Evolutionary conservation across 2,329 filamentous ascomycete genomes (phyloP).

Genomic region (Fusarium nygamai): DNA sequence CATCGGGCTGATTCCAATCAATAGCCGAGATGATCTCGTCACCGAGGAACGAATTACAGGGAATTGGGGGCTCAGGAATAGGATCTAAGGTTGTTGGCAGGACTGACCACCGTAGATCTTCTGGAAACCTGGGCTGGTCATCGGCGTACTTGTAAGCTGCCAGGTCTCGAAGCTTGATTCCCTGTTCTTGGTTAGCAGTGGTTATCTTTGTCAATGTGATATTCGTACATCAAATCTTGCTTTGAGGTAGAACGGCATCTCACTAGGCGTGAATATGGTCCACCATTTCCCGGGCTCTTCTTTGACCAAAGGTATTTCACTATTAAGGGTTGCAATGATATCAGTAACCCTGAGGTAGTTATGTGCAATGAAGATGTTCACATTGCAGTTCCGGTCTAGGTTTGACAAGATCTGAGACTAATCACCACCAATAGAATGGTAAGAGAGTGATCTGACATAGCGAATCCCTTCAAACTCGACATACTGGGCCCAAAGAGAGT

Average conservation of each 20-base stretch:
- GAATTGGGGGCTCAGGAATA: background rate
- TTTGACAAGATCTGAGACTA: background rate
- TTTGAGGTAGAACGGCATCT: accelerated
- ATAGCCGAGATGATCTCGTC: accelerated
- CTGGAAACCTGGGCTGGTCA: background rate
- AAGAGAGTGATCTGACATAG: background rate
- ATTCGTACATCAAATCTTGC: background rate
- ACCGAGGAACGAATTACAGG: accelerated
- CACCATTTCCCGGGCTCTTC: accelerated
- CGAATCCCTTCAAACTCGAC: accelerated
- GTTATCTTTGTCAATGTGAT: accelerated
- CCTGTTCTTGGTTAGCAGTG: accelerated
- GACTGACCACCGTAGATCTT: background rate
- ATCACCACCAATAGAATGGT: accelerated
- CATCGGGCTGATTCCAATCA: background rate
- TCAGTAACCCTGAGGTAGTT: accelerated
- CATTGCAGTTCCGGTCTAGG: accelerated
- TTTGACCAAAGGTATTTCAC: accelerated
- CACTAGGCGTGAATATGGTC: accelerated
- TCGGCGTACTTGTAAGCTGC: background rate
- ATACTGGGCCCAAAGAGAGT: background rate
- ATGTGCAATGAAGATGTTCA: background rate
- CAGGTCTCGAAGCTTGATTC: background rate
- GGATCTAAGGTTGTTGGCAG: background rate
- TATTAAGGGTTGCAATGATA: accelerated